Base-by-base conservation (phyloP, 169 alveolate species). In the Theileria orientalis region DNA sequence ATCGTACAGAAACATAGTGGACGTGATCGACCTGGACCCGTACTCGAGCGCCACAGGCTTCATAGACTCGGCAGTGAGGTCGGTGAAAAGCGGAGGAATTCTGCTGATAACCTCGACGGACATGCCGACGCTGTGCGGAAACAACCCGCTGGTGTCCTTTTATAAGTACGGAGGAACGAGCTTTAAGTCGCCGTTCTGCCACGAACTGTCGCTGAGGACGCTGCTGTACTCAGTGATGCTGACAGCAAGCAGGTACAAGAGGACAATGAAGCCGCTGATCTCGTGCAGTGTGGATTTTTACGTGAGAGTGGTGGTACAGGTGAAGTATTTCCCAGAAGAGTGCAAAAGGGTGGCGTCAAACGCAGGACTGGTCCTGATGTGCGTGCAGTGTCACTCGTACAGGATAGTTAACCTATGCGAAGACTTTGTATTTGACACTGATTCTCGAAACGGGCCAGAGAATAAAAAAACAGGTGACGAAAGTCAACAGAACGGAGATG, bases 121-220 rank as follows among this genome's bases (percentile, higher is more conserved):
- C 80, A 95, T 95, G 98, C 96, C 98, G n/a, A 95, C 95, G 13
- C 88, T 96, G 42, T 94, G 98, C 79, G 97, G 98, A n/a, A 92
- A 94, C 73, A 90, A 83, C 51, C 98, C 98, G 0, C 96, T 94
- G 47, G 96, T 94, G 6, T 90, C 97, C 16, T 96, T 94, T 84
- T 96, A 96, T 82, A 94, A 94, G 78, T 96, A 96, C 69, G 97
- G 97, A 47, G 95, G 97, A 21, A 83, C 88, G 61, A 94, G 96
- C 57, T 77, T 90, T 66, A 95, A 93, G 73, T 90, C 90, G 41
- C 76, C 90, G 19, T 93, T 92, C 69, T 93, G 96, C 79, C 98
- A 95, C 66, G 99, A 96, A 83, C 85, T 91, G 80, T 92, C 96
- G 30, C 83, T 91, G 74, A 86, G 98, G 80, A 91, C 94, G 6